These are phyloP conservation scores for Starmerella scarabaei DNA, from an alignment of 805 yeast species.

Conservation along the genomic window DNA sequence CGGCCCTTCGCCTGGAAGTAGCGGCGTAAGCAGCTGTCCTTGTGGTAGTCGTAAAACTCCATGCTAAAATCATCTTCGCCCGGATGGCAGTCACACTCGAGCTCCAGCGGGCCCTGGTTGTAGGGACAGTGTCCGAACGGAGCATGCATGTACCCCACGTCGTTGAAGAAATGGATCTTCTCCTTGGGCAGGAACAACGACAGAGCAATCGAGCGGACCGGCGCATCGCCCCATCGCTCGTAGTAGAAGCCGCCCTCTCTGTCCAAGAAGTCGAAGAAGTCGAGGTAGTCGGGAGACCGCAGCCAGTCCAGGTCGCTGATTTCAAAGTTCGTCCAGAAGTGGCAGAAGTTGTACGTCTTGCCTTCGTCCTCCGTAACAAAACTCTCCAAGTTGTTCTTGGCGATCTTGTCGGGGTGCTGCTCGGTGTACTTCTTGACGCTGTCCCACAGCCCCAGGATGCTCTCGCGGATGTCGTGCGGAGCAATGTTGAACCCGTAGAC, in stretches of 20 bases:
- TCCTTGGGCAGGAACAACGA: conserved; percentile 59
- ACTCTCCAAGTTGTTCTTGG: conserved; percentile 46
- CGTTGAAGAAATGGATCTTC: conserved; percentile 64
- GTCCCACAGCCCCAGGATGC: conserved; percentile 55
- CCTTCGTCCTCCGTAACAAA: conserved; percentile 62
- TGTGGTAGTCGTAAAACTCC: conserved; percentile 18
- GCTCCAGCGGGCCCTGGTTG: conserved; percentile 33
- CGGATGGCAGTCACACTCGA: conserved; percentile 45
- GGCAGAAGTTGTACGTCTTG: conserved; percentile 64
- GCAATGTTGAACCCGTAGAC: conserved; percentile 57
- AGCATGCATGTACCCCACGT: conserved; percentile 59
- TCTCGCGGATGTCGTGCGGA: conserved; percentile 46
- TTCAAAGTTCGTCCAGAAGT: conserved; percentile 83
- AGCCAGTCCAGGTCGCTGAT: conserved; percentile 62
- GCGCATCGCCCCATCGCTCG: conserved; percentile 94
- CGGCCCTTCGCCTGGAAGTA: conserved; percentile 19
- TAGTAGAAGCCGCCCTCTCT: conserved; percentile 82
- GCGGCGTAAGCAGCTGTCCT: conserved; percentile 19
- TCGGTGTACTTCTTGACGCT: conserved; percentile 31
- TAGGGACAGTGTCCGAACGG: conserved; percentile 66
- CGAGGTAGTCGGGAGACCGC: conserved; percentile 56
- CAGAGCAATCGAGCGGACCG: conserved; percentile 78
- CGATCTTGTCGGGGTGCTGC: conserved; percentile 38
- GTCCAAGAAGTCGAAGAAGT: conserved; percentile 64
- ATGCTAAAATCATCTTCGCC: conserved; percentile 8